Percentiles rank a stretch among this genome's conserved stretches.
phyloP scores from a whole-genome alignment of 2,329 filamentous ascomycete genomes.

The Rhynchosporium graminicola region DNA sequence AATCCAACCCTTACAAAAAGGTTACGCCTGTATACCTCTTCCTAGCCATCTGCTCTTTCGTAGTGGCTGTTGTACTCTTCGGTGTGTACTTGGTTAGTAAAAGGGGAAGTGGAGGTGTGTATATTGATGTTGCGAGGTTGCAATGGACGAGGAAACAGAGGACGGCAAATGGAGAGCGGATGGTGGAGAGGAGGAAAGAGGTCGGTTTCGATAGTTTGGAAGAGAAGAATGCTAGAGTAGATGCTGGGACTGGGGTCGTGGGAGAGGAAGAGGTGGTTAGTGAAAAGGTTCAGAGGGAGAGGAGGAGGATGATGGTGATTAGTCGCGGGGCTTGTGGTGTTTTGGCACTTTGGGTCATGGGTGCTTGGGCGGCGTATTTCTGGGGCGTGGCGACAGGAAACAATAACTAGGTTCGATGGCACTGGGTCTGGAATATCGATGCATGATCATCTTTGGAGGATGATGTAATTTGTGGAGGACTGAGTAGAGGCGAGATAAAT shows the following conservation, averaged over 20 bases:
- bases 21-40: constrained; percentile 58
- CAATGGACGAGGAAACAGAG: constrained; percentile 61
- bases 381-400: constrained; percentile 60
- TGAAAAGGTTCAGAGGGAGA: constrained; percentile 44
- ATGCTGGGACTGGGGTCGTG: constrained; percentile 33
- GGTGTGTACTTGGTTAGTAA: constrained; percentile 42
- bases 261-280: constrained; percentile 39
- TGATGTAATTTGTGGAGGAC: no score
- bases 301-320: constrained; percentile 45
- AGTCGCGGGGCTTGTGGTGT: constrained; percentile 44
- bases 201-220: constrained; percentile 43
- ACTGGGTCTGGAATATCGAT: not conserved
- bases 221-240: constrained; percentile 15
- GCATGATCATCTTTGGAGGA: not conserved
- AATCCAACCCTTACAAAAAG: constrained; percentile 55
- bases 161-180: constrained; percentile 46
- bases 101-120: constrained; percentile 6
- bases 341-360: constrained; percentile 50
- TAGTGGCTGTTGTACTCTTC: constrained; percentile 47
- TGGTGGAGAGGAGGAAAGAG: constrained; percentile 46
- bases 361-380: constrained; percentile 58
- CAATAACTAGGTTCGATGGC: constrained; percentile 37
- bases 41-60: constrained; percentile 51
- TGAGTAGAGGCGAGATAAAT: no score
- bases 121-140: constrained; percentile 49